phyloP scores from a whole-genome alignment of 2,329 filamentous ascomycete species.

The Ophioceras dolichostomum region DNA sequence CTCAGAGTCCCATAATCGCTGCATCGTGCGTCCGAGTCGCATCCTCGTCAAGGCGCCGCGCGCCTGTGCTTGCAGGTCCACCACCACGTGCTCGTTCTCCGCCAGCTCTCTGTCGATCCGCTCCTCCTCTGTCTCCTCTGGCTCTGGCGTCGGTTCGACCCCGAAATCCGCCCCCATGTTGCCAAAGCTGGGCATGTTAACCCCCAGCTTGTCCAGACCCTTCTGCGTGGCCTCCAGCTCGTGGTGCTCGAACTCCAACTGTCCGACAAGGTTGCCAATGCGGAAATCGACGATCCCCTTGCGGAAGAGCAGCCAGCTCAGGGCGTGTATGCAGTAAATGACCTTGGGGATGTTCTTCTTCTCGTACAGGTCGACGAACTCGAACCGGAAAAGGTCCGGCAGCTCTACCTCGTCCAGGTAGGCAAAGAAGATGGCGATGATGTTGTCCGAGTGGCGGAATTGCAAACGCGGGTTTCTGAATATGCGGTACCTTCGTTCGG shows the following conservation, averaged over 20 bases:
- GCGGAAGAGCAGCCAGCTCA: conserved; percentile 93
- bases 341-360: conserved; percentile 99
- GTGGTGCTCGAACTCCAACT: conserved; percentile 94
- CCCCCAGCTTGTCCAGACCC: conserved; percentile 86
- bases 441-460: conserved; percentile 95
- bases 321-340: conserved; percentile 94
- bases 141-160: conserved; percentile 54
- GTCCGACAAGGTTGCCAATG: conserved; percentile 91
- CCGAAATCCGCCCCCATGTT: conserved; percentile 96
- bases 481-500: conserved; percentile 64
- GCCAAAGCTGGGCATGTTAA: conserved; percentile 94
- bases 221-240: conserved; percentile 96
- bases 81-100: conserved; percentile 59
- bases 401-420: conserved; percentile 86
- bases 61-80: conserved; percentile 78
- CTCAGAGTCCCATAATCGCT: conserved; percentile 79
- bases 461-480: conserved; percentile 79
- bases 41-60: conserved; percentile 71
- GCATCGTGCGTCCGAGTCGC: conserved; percentile 71
- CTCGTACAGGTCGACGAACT: conserved; percentile 94
- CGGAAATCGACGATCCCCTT: conserved; percentile 92
- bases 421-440: conserved; percentile 91
- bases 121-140: conserved; percentile 83
- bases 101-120: conserved; percentile 68
- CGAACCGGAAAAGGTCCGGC: conserved; percentile 92